Evolutionary conservation across 2,329 filamentous ascomycete genomes (phyloP), one percentile per base, ranked within the genome.

Genomic region (Ascochyta koolunga): DNA sequence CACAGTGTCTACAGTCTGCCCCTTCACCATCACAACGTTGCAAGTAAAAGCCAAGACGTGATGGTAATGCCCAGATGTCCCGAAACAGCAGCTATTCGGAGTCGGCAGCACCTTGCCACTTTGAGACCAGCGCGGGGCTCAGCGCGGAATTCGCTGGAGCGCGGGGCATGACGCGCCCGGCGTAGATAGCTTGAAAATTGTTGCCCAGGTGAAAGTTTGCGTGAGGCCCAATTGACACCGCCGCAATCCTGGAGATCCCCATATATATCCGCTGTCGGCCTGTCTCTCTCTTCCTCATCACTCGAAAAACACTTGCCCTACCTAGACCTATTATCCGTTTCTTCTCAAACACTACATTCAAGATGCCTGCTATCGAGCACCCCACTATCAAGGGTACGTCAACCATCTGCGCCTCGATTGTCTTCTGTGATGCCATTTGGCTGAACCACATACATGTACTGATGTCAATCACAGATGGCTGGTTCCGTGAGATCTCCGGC

Each of bases 401-500:
- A 40, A n/a, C 25, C 21, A 22, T 9, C 21, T 13, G 21, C 22
- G 21, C 9, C 15, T 36, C 25, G 33, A 31, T 31, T 24, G 21
- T 25, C 13, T 25, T 11, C 33, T 27, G 18, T 29, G 16, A 27
- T 27, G 19, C 8, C 13, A 11, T 8, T 13, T 18, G 18, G 33
- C 22, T 21, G n/a, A 22, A 13, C 15, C n/a, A 8, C 15, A 6
- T 8, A 19, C 11, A 9, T 37, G n/a, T 19, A 33, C 57, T 62
- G 35, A 65, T 36, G n/a, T 4, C 50, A 45, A 53, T 54, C 58
- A 45, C 67, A 96, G 95, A 98, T 96, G 95, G 93, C 82, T 99
- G 95, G 95, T 99, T 99, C 89, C 90, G 92, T 79, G 95, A 99
- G 83, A 93, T 96, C 81, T 96, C 90, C 69, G 83, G 95, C 75